Percentiles rank a stretch among this genome's conserved stretches.
These are phyloP conservation scores for Entophlyctis helioformis DNA, from an alignment of 192 early-diverging fungal genomes.

Conservation along the genomic window DNA sequence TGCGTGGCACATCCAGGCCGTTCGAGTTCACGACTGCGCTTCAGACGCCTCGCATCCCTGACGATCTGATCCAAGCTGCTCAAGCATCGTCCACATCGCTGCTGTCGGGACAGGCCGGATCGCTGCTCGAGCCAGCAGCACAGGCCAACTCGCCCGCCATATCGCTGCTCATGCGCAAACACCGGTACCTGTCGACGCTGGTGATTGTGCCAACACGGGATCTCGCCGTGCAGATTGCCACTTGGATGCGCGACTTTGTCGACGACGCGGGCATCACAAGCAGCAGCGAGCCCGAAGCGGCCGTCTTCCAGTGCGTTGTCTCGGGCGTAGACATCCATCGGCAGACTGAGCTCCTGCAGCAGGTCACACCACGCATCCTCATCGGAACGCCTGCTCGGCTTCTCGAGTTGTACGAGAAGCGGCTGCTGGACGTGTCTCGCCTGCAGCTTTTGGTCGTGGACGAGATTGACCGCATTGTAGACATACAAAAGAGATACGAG, in stretches of 20 bases:
- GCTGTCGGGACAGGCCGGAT: no score
- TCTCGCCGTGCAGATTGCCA: slow-evolving; percentile 23
- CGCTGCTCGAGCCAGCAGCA: not conserved
- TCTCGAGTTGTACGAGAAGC: slow-evolving; percentile 7
- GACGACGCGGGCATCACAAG: not conserved
- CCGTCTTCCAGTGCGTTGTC: slow-evolving; percentile 24
- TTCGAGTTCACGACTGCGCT: no score
- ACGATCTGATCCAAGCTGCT: no score
- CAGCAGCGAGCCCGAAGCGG: not conserved
- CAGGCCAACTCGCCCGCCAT: no score
- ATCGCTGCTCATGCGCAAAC: not conserved
- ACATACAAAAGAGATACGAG: slow-evolving; percentile 11
- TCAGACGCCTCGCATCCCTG: no score
- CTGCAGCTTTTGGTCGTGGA: slow-evolving; percentile 31
- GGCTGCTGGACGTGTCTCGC: slow-evolving; percentile 11
- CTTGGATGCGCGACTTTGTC: no score
- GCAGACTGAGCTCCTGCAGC: slow-evolving; percentile 12
- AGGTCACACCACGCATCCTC: slow-evolving; percentile 12
- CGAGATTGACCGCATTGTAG: slow-evolving; percentile 28
- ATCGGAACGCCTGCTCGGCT: slow-evolving; percentile 33
- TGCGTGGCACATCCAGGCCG: no score
- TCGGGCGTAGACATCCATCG: slow-evolving; percentile 9
- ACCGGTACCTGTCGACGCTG: slow-evolving; percentile 17
- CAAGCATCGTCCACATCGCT: no score
- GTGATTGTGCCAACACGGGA: slow-evolving; percentile 32